Base-by-base conservation (phyloP, 441 rosid species). In the Arabidopsis lyrata region DNA sequence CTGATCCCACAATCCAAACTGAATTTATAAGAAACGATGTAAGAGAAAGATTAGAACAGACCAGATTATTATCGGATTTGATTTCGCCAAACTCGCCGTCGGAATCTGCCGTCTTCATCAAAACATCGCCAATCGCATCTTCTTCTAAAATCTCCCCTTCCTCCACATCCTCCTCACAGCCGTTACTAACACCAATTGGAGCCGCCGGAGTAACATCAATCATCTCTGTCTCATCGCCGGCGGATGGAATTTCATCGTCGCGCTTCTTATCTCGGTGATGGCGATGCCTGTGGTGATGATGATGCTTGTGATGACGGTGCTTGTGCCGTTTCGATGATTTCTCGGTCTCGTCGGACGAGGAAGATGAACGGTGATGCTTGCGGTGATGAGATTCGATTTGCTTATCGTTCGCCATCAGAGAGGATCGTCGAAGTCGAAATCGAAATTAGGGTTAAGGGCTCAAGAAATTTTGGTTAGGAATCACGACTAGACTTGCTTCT, bases 121-220 rank as follows among this genome's bases (percentile, higher is more conserved):
- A 48, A 58, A 42, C 61, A 79, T 70, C 47, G 5, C 38, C 78
- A 32, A 65, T 1, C 22, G 67, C 80, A 5, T 78, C 87, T 65
- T 96, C 98, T 5, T 93, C 98, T 14, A 91, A 87, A 85, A 96
- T 96, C 86, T 93, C 99, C 45, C 99, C 99, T 76, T 96, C 99
- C 84, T 96, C 99, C 62, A 96, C 81, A 57, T 93, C 98, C 57
- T 93, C 86, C 72, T 78, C 89, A 66, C 61, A 52, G 47, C 77
- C 57, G 54, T 49, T 42, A 53, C 54, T 34, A 45, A 47, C 54
- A 47, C 66, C 70, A 66, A 66, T 52, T 57, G 77, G 54, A 69
- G 62, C 61, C 22, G 71, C 63, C 34, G 72, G 48, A 52, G 76
- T 63, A 35, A 53, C 70, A 45, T 78, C 83, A 42, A 29, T 78